Percentiles rank a stretch among this genome's conserved stretches.
These are phyloP conservation scores for Boletus rubroflammeus DNA, from an alignment of 768 basidiomycete genomes.

Conservation along the genomic window DNA sequence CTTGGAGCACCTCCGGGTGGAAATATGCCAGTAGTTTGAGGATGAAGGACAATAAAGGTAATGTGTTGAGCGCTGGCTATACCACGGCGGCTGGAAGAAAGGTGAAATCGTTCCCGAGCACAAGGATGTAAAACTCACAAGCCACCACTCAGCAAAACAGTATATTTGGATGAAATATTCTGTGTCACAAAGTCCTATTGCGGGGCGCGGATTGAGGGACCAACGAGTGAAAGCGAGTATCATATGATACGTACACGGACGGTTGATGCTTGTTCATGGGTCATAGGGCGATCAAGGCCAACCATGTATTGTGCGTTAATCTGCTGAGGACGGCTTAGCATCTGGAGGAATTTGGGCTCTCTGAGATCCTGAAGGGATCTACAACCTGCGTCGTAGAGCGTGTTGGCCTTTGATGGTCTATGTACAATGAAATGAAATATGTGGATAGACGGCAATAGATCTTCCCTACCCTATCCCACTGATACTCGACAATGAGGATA, in stretches of 20 bases:
- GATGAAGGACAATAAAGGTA: conserved; percentile 15
- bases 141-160: conserved; percentile 48
- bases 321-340: conserved; percentile 39
- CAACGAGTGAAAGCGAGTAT: background rate
- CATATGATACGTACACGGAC: conserved; percentile 40
- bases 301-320: conserved; percentile 39
- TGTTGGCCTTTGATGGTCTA: conserved; percentile 32
- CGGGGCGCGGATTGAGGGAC: background rate
- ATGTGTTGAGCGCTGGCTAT: conserved; percentile 13
- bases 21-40: conserved; percentile 5
- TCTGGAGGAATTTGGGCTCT: conserved; percentile 34
- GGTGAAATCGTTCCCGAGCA: background rate
- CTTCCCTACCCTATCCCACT: conserved; percentile 47
- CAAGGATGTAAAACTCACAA: conserved; percentile 47
- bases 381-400: conserved; percentile 53
- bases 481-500: conserved; percentile 36
- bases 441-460: background rate
- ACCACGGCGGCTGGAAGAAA: conserved; percentile 44
- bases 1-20: conserved; percentile 16
- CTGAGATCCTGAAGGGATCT: conserved; percentile 39
- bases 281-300: conserved; percentile 35
- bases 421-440: background rate
- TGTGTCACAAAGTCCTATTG: conserved; percentile 48
- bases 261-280: conserved; percentile 40
- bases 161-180: conserved; percentile 45